Conservation (phyloP, 2,329 filamentous ascomycete species). For the Fusarium begoniae region DNA sequence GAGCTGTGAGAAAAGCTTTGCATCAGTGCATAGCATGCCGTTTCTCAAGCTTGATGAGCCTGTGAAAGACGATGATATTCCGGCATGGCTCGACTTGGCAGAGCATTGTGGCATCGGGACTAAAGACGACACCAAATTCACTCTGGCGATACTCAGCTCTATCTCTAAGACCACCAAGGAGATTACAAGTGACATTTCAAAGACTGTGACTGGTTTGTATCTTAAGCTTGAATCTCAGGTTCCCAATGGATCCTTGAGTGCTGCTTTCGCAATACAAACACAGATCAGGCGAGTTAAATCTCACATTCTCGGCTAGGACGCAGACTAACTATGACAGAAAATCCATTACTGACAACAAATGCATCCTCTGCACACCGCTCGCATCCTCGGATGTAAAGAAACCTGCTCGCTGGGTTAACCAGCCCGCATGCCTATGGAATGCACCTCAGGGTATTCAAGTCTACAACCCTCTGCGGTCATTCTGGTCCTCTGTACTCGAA, state of each 20-base stretch:
- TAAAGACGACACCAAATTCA: background rate
- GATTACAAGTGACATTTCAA: background rate
- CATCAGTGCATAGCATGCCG: background rate
- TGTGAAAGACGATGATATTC: background rate
- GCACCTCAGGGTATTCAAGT: background rate
- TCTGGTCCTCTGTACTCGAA: background rate
- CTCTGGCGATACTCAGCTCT: background rate
- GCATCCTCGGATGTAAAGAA: accelerated
- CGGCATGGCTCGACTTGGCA: background rate
- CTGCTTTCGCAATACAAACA: accelerated
- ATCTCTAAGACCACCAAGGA: background rate
- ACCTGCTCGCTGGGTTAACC: background rate
- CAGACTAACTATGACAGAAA: background rate
- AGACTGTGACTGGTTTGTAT: background rate
- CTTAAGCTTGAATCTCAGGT: background rate
- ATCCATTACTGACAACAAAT: background rate
- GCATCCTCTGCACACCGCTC: background rate
- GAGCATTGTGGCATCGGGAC: background rate
- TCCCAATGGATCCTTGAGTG: background rate
- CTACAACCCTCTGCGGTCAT: background rate
- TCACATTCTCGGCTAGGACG: no score
- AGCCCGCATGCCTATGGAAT: background rate
- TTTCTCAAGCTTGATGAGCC: background rate
- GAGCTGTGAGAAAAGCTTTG: background rate
- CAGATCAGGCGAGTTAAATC: background rate